Evolutionary conservation across 129 eudicot species (phyloP).

Genomic region (Flaveria robusta): DNA sequence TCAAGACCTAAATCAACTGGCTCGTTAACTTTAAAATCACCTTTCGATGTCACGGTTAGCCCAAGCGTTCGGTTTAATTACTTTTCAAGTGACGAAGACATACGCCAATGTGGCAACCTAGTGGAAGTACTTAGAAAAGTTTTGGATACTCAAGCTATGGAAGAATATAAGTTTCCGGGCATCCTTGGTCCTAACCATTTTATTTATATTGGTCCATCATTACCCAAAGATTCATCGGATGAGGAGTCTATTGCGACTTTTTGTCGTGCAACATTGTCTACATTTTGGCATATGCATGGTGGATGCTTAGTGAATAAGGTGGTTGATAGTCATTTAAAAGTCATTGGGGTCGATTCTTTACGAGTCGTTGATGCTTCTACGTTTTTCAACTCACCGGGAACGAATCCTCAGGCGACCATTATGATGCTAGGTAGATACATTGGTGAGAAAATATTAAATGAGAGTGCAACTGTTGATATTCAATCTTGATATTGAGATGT

Average conservation of each 20-base stretch:
- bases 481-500: background rate
- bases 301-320: conserved; percentile 32
- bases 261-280: conserved; percentile 13
- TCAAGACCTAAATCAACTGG: conserved; percentile 1
- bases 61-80: conserved; percentile 27
- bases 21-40: background rate
- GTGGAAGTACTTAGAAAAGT: background rate
- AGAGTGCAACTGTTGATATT: background rate
- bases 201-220: background rate
- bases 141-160: background rate
- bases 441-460: conserved; percentile 15
- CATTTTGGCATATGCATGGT: conserved; percentile 25
- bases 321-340: conserved; percentile 20
- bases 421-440: conserved; percentile 24
- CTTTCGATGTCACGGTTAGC: background rate
- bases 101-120: conserved; percentile 7
- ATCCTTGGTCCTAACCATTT: background rate
- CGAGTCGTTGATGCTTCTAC: conserved; percentile 18
- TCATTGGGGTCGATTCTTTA: conserved; percentile 18
- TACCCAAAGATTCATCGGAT: background rate
- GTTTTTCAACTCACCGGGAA: conserved; percentile 20
- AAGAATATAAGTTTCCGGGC: conserved; percentile 13
- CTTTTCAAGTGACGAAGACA: background rate
- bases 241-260: conserved; percentile 16
- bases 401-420: conserved; percentile 19